Evolutionary conservation across 805 yeast species (phyloP).

Genomic region (Maudiozyma barnettii): DNA sequence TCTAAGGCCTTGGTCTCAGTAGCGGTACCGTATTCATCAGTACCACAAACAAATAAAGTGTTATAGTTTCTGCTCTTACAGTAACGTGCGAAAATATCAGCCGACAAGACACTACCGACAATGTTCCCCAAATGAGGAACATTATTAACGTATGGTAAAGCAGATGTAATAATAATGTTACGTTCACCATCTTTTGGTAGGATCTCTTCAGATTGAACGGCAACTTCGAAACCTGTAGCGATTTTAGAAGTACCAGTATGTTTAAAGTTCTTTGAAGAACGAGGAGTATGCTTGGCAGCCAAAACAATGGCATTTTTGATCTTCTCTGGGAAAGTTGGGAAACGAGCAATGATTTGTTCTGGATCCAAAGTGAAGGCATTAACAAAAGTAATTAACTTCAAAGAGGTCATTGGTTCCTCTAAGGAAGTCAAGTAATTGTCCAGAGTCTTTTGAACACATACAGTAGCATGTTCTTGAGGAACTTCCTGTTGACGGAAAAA

Average conservation of each 20-base stretch:
- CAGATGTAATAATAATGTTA: slow-evolving; percentile 85
- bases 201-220: slow-evolving; percentile 31
- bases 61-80: slow-evolving; percentile 81
- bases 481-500: slow-evolving; percentile 11
- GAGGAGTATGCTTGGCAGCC: slow-evolving; percentile 33
- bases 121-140: slow-evolving; percentile 97
- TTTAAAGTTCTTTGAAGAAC: slow-evolving; percentile 21
- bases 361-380: slow-evolving; percentile 40
- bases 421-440: slow-evolving; percentile 21
- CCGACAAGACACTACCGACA: slow-evolving; percentile 85
- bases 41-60: slow-evolving; percentile 82
- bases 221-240: slow-evolving; percentile 16
- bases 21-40: slow-evolving; percentile 98
- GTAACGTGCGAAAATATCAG: slow-evolving; percentile 87
- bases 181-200: slow-evolving; percentile 61
- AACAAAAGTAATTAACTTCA: slow-evolving; percentile 50
- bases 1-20: slow-evolving; percentile 96
- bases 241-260: slow-evolving; percentile 34
- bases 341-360: slow-evolving; percentile 19
- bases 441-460: slow-evolving; percentile 32
- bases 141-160: slow-evolving; percentile 92
- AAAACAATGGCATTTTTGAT: slow-evolving; percentile 38
- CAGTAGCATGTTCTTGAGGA: slow-evolving; percentile 34
- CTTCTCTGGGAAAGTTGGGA: slow-evolving; percentile 18
- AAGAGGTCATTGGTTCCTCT: slow-evolving; percentile 33